Conservation (phyloP, 2,329 filamentous ascomycete genomes). For the Penicillium sp. region DNA sequence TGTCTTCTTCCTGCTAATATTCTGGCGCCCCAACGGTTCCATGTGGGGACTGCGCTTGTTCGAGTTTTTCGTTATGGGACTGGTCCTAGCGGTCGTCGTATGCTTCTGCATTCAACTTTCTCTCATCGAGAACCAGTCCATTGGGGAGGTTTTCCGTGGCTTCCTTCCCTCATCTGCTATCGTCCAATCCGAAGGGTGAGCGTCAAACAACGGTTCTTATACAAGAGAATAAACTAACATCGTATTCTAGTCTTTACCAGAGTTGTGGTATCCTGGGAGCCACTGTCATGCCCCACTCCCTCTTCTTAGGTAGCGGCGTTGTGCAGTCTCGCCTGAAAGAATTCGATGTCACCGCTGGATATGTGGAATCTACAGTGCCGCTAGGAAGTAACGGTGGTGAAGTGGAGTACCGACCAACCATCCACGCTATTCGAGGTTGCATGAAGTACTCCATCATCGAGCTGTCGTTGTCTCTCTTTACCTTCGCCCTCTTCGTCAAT, state of each 20-base stretch:
- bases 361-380: conserved; percentile 31
- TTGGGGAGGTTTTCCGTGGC: conserved; percentile 56
- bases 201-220: background rate
- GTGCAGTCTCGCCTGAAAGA: conserved; percentile 56
- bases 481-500: conserved; percentile 83
- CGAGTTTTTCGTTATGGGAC: conserved; percentile 55
- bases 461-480: conserved; percentile 71
- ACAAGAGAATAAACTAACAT: background rate
- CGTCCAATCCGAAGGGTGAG: conserved; percentile 53
- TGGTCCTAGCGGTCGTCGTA: conserved; percentile 58
- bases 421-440: conserved; percentile 71
- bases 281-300: conserved; percentile 61
- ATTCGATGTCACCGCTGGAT: conserved; percentile 46
- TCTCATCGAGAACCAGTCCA: conserved; percentile 50
- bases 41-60: conserved; percentile 55
- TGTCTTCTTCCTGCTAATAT: conserved; percentile 58
- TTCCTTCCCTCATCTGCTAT: conserved; percentile 57
- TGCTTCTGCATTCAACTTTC: conserved; percentile 61
- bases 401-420: conserved; percentile 68
- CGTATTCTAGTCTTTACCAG: conserved; percentile 50
- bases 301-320: conserved; percentile 59
- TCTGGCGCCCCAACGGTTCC: conserved; percentile 55
- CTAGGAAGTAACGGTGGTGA: conserved; percentile 47
- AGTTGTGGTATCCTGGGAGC: conserved; percentile 55
- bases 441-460: conserved; percentile 74